These are phyloP conservation scores for Suillus placidus DNA, from an alignment of 768 basidiomycete genomes.

Conservation along the genomic window DNA sequence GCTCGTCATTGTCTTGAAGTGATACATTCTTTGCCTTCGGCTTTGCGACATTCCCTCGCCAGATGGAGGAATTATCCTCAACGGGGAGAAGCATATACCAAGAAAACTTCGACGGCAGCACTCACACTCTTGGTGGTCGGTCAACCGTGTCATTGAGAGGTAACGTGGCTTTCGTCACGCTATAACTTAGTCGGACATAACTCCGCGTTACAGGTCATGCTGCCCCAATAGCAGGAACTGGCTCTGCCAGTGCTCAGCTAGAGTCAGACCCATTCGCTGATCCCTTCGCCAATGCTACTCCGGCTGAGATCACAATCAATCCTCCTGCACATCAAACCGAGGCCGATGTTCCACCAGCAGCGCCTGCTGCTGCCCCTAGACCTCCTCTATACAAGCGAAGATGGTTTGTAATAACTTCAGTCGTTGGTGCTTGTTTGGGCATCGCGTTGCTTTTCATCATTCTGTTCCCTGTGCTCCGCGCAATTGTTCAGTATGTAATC, in stretches of 20 bases:
- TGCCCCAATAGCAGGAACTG: slow-evolving; percentile 4
- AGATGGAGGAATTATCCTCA: slow-evolving; percentile 27
- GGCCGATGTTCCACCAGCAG: background rate
- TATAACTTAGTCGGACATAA: background rate
- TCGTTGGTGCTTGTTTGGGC: slow-evolving; percentile 52
- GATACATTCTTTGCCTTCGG: background rate
- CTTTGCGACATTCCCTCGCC: slow-evolving; percentile 18
- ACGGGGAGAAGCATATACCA: slow-evolving; percentile 19
- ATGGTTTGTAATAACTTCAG: slow-evolving; percentile 62
- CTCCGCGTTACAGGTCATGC: slow-evolving; percentile 7
- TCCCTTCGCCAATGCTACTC: slow-evolving; percentile 13
- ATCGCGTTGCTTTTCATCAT: slow-evolving; percentile 70
- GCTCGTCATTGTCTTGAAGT: background rate
- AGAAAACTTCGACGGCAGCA: slow-evolving; percentile 16
- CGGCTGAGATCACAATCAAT: slow-evolving; percentile 10
- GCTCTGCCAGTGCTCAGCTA: background rate
- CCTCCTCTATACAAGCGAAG: slow-evolving; percentile 61
- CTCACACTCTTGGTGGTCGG: slow-evolving; percentile 13
- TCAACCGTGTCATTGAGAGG: slow-evolving; percentile 28
- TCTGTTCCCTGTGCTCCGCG: slow-evolving; percentile 67
- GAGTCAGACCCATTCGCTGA: slow-evolving; percentile 17
- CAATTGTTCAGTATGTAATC: slow-evolving; percentile 67
- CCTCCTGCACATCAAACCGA: background rate
- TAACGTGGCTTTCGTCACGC: slow-evolving; percentile 16
- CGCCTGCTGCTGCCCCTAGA: slow-evolving; percentile 14